phyloP scores from a whole-genome alignment of 2,329 filamentous ascomycete genomes.

The Hypomyces rosellus region DNA sequence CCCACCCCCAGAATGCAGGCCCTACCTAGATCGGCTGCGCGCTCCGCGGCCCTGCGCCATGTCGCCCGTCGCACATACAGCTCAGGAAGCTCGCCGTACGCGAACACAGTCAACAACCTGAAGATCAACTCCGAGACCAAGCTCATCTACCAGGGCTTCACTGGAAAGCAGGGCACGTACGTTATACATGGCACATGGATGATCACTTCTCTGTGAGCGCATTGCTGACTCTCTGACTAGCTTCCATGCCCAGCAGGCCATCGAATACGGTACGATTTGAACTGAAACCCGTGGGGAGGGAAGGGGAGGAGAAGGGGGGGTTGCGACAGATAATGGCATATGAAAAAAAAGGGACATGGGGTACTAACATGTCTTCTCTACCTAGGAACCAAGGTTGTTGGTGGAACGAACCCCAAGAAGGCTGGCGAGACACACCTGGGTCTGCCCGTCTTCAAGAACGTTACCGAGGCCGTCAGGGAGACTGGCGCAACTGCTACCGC shows the following conservation, averaged over 20 bases:
- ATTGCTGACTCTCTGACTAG: conserved; percentile 41
- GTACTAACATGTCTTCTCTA: conserved; percentile 18
- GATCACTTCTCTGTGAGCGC: not conserved
- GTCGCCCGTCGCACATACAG: conserved; percentile 66
- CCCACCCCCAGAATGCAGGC: conserved; percentile 72
- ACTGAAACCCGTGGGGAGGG: too few relatives aligned
- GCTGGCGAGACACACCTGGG: conserved; percentile 84
- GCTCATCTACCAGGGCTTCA: conserved; percentile 96
- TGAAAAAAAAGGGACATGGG: not conserved
- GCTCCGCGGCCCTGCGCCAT: conserved; percentile 62
- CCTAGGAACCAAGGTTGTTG: conserved; percentile 89
- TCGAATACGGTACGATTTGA: conserved; percentile 78
- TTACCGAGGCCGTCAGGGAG: conserved; percentile 80
- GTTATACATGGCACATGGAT: conserved; percentile 31
- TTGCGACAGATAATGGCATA: conserved; percentile 11
- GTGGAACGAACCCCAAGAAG: conserved; percentile 99
- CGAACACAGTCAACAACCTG: conserved; percentile 74
- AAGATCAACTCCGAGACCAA: conserved; percentile 90
- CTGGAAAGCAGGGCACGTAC: conserved; percentile 91
- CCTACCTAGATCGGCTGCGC: conserved; percentile 62
- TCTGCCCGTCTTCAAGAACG: conserved; percentile 87
- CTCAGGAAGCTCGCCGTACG: conserved; percentile 62
- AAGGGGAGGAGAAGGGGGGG: not conserved
- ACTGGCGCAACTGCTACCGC: conserved; percentile 87
- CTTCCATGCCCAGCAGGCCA: conserved; percentile 96